Evolutionary conservation across 2,329 filamentous ascomycete genomes (phyloP), one percentile per base, ranked within the genome.

Genomic region (Alternaria tenuissima): DNA sequence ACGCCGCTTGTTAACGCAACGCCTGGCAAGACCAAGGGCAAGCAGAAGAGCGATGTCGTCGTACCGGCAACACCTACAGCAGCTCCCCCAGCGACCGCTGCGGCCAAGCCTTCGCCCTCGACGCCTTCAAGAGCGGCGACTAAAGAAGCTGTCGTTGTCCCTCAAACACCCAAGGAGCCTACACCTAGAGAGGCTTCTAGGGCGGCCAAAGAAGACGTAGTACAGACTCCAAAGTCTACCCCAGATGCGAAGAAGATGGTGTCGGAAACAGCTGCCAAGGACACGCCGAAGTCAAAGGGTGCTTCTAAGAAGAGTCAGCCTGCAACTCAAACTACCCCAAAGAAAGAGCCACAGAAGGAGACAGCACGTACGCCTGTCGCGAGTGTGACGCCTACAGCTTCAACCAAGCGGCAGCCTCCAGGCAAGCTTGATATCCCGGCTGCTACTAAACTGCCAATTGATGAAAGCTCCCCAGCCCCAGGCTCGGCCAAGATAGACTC

Each of bases 401-500:
- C 63, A 4, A 61, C 64, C 3, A 80, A 79, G 62, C 73, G 77
- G 34, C 78, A 83, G 56, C 80, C 77, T 58, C 82, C 81, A 36
- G 80, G 81, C 16, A 84, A 83, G 61, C 75, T 84, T 12, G 81
- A 84, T 57, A 83, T 84, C 30, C 70, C 77, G 49, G 79, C 80
- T 30, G 78, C 80, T 3, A 75, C 69, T 2, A 74, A 72, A 46
- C 7, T 63, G 42, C 38, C 68, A 3, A 68, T 69, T 36, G 62
- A 61, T 24, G 73, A 73, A 9, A 57, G 66, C 7, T 60, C 63
- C 8, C 46, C 65, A 43, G 51, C 57, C 26, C 18, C 67, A 24
- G 62, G 42, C 8, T 64, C 65, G 11, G 38, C 44, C 30, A 75
- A 76, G 59, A 34, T 55, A 5, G 76, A 75, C 12, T 22, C 59